These are phyloP conservation scores for Phytophthora nicotianae DNA, from an alignment of 352 stramenopile species.

Conservation along the genomic window DNA sequence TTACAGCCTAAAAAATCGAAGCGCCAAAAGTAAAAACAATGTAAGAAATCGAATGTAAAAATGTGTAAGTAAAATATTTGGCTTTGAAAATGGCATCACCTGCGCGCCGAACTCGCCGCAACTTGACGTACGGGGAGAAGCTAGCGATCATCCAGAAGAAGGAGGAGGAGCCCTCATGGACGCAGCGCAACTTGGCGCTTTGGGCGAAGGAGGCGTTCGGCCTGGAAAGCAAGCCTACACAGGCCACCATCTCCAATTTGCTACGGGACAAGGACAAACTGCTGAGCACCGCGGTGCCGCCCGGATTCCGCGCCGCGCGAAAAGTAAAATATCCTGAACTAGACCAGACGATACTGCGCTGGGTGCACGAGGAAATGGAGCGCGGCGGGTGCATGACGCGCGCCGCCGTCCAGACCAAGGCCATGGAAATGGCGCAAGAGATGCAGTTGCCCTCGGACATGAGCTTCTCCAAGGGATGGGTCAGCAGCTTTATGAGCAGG, in stretches of 20 bases:
- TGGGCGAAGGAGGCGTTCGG: slow-evolving; percentile 64
- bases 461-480: slow-evolving; percentile 69
- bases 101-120: slow-evolving; percentile 33
- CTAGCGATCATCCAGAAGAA: slow-evolving; percentile 63
- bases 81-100: not conserved
- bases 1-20: not conserved
- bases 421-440: slow-evolving; percentile 39
- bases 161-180: slow-evolving; percentile 54
- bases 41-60: not conserved
- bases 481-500: slow-evolving; percentile 62
- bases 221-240: slow-evolving; percentile 52
- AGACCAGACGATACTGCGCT: slow-evolving; percentile 49
- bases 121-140: slow-evolving; percentile 72
- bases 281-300: slow-evolving; percentile 44
- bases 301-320: slow-evolving; percentile 46
- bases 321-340: slow-evolving; percentile 61
- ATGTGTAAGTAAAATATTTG: too few species aligned
- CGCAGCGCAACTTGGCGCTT: slow-evolving; percentile 52
- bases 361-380: slow-evolving; percentile 47
- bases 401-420: slow-evolving; percentile 41
- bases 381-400: slow-evolving; percentile 31
- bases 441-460: slow-evolving; percentile 44
- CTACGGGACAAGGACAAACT: slow-evolving; percentile 54
- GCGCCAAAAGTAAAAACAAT: too few species aligned
- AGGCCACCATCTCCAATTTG: slow-evolving; percentile 74